phyloP scores from a whole-genome alignment of 768 basidiomycete species.

The Phylloporus sp. region DNA sequence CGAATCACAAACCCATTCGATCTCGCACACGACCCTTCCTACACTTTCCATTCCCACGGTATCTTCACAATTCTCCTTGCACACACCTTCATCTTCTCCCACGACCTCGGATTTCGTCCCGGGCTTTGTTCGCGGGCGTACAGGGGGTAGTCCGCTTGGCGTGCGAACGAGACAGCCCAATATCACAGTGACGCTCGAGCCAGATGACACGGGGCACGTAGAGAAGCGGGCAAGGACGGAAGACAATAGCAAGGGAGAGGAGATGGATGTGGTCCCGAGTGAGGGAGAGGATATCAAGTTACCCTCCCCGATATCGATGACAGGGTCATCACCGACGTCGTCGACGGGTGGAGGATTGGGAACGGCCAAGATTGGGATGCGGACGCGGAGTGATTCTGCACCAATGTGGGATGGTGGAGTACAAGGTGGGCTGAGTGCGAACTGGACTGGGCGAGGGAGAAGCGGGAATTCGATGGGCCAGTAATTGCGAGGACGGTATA shows the following conservation, averaged over 20 bases:
- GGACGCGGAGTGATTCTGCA: constrained; percentile 24
- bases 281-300: constrained; percentile 18
- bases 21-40: constrained; percentile 8
- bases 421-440: constrained; percentile 26
- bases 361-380: constrained; percentile 15
- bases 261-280: constrained; percentile 24
- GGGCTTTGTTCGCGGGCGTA: constrained; percentile 11
- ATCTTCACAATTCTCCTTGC: constrained; percentile 15
- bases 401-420: constrained; percentile 19
- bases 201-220: constrained; percentile 17
- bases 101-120: constrained; percentile 22
- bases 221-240: constrained; percentile 27
- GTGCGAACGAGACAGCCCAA: constrained; percentile 27
- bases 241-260: constrained; percentile 12
- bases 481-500: constrained; percentile 8
- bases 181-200: constrained; percentile 29
- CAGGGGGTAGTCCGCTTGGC: constrained; percentile 29
- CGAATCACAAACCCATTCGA: constrained; percentile 12
- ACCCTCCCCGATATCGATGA: constrained; percentile 20
- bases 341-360: constrained; percentile 12
- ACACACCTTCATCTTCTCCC: constrained; percentile 29
- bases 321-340: constrained; percentile 12
- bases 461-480: constrained; percentile 26
- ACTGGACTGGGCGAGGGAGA: constrained; percentile 26
- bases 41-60: constrained; percentile 1